Conservation (phyloP, 768 basidiomycete genomes). For the Mycena vulgaris region DNA sequence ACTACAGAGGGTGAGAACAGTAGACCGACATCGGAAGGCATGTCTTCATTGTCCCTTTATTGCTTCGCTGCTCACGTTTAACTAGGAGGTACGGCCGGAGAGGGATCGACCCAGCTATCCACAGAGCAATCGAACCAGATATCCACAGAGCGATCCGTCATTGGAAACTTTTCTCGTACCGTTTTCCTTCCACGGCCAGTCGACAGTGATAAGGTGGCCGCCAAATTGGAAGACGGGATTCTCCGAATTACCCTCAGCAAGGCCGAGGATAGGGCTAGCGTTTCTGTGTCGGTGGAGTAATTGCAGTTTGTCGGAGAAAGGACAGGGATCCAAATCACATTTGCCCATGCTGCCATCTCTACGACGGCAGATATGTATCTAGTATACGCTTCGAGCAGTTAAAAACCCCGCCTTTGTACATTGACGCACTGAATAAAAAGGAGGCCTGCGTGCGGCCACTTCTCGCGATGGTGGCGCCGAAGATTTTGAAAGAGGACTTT, state of each 20-base stretch:
- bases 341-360: too few species aligned
- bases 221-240: slow-evolving; percentile 79
- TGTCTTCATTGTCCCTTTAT: slow-evolving; percentile 17
- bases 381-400: too few species aligned
- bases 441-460: too few species aligned
- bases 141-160: slow-evolving; percentile 73
- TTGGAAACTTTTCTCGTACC: slow-evolving; percentile 76
- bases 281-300: slow-evolving; percentile 62
- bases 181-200: slow-evolving; percentile 80
- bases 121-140: slow-evolving; percentile 75
- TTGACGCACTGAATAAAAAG: too few species aligned
- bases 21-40: slow-evolving; percentile 50
- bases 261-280: slow-evolving; percentile 69
- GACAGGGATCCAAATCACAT: too few species aligned
- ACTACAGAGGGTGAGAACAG: slow-evolving; percentile 41
- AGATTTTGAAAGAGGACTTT: too few species aligned
- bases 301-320: neutral
- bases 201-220: slow-evolving; percentile 70
- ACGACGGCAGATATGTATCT: too few species aligned
- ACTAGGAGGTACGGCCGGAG: slow-evolving; percentile 38
- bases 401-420: too few species aligned
- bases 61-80: slow-evolving; percentile 2
- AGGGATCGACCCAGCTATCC: slow-evolving; percentile 63
- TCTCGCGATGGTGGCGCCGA: too few species aligned
- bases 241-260: slow-evolving; percentile 75